Conservation (phyloP, 306 rosid genomes). For the Gillenia trifoliata region DNA sequence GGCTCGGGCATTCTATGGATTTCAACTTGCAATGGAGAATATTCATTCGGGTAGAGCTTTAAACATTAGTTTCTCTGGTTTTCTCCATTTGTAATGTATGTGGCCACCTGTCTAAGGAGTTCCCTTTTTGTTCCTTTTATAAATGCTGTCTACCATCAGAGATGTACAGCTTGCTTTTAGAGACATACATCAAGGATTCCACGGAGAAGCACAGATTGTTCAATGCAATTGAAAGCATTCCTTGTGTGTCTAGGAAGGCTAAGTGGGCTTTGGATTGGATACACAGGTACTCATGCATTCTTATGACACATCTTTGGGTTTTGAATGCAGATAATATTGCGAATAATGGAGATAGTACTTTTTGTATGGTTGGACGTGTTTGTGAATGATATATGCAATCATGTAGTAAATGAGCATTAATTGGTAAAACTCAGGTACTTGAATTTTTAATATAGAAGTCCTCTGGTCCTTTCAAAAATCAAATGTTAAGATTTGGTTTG, state of each 20-base stretch:
- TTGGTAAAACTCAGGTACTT: not conserved
- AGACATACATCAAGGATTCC: constrained; percentile 82
- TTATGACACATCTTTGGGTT: not conserved
- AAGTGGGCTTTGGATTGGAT: constrained; percentile 91
- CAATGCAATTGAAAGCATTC: constrained; percentile 75
- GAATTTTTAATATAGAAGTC: not conserved
- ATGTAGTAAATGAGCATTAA: not conserved
- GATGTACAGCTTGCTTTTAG: constrained; percentile 92
- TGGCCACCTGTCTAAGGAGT: constrained; percentile 17
- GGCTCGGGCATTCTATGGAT: constrained; percentile 94
- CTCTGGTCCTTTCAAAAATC: not conserved
- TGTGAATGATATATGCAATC: not conserved
- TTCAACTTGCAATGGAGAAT: constrained; percentile 95
- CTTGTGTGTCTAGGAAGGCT: constrained; percentile 82
- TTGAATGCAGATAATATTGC: not conserved
- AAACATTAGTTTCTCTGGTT: constrained; percentile 1
- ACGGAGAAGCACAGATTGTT: constrained; percentile 76
- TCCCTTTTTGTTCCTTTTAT: constrained; percentile 18
- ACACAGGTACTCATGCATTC: constrained; percentile 41
- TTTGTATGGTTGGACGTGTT: not conserved
- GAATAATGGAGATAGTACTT: not conserved
- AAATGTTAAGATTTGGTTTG: not conserved
- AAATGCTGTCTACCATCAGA: constrained; percentile 38
- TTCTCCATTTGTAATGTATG: constrained; percentile 10
- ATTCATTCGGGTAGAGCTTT: constrained; percentile 74